phyloP scores from a whole-genome alignment of 2,329 filamentous ascomycete species.

The Coniosporium tulheliwenetii region DNA sequence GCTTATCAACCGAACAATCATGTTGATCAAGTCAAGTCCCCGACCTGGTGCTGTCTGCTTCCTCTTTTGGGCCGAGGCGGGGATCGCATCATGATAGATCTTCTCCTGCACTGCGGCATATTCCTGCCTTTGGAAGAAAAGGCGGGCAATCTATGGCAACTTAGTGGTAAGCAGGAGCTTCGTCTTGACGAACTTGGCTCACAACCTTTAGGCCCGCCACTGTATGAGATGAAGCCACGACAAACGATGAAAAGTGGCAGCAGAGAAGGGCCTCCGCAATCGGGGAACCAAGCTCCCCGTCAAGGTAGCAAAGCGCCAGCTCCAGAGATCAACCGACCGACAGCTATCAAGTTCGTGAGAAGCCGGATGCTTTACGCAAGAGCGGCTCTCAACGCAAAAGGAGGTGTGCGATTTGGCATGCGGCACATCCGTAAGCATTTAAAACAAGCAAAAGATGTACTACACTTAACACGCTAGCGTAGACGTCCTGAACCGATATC shows the following conservation, averaged over 20 bases:
- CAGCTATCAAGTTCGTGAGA: constrained; percentile 59
- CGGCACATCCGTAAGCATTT: constrained; percentile 57
- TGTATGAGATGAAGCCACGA: constrained; percentile 27
- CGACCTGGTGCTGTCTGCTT: constrained; percentile 63
- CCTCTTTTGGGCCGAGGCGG: constrained; percentile 58
- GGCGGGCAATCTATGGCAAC: constrained; percentile 55
- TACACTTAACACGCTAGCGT: constrained; percentile 5
- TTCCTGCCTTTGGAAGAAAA: constrained; percentile 49
- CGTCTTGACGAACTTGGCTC: not conserved
- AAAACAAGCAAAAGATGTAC: not conserved
- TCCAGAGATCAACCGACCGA: constrained; percentile 16
- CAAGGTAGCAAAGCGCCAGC: not conserved
- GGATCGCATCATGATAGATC: constrained; percentile 59
- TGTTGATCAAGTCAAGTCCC: constrained; percentile 49
- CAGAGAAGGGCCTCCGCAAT: too few relatives aligned
- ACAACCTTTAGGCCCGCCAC: constrained; percentile 27
- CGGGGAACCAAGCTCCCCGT: too few relatives aligned
- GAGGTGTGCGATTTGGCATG: constrained; percentile 56
- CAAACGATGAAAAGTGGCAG: too few relatives aligned
- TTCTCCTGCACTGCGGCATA: constrained; percentile 64
- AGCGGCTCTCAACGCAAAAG: constrained; percentile 52
- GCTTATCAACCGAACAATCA: constrained; percentile 52
- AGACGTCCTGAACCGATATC: constrained; percentile 71
- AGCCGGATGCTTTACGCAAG: constrained; percentile 77
- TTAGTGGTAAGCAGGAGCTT: constrained; percentile 46